Evolutionary conservation across 1,284 basidiomycete genomes (phyloP), one percentile per base, ranked within the genome.

Genomic region (Moesziomyces sp.): DNA sequence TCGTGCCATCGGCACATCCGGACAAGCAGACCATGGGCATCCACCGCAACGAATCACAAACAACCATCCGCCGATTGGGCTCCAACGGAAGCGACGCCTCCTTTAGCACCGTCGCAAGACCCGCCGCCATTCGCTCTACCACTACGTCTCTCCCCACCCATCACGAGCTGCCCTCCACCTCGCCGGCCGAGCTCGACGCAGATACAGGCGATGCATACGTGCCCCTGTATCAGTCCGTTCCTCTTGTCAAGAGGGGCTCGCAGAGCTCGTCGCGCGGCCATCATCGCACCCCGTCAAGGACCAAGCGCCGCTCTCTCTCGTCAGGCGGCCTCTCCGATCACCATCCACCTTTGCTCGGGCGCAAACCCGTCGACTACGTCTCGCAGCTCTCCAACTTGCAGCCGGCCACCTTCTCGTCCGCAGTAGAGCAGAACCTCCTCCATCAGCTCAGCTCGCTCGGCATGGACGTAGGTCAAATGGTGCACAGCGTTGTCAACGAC

Each of bases 401-500:
- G 0, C 90, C 93, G 0, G 89, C 92, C 47, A 90, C 93, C 16
- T 96, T 98, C 85, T 91, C 93, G 0, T 93, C 93, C 0, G 46
- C 61, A 11, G 47, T 90, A 0, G 96, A 98, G 82, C 89, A 93
- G 53, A 88, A 91, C 18, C 86, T 99, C 11, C 86, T 98, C 18
- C 92, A 92, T 63, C 88, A 87, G 4, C 86, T 99, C 54, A 90
- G 90, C 64, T 83, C 85, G 19, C 86, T 97, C 8, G 96, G 97
- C 0, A 90, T 98, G 70, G 96, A 99, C 82, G 92, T 92, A 0
- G 93, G 93, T 11, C 97, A 99, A 85, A 92, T 98, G 59, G 91
- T 92, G 21, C 95, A 99, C 83, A 94, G 92, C 1, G 94, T 98
- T 8, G 87, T 92, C 47, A 91, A 89, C 26, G 90, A 97, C 84